Evolutionary conservation across 768 basidiomycete genomes (phyloP).

Genomic region (Kockovaella imperatae): DNA sequence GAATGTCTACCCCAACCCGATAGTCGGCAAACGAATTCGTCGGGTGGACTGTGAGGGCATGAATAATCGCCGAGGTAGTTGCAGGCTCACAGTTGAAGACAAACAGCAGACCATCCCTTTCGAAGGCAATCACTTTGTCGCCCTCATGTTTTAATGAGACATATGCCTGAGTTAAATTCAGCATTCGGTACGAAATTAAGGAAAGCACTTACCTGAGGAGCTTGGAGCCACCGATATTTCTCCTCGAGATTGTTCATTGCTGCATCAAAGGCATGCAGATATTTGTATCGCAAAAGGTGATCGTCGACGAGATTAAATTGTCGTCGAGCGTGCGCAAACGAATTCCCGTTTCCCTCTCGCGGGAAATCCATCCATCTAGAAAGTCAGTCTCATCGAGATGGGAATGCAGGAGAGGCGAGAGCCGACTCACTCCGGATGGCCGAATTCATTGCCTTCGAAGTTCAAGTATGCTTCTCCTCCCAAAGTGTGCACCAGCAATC

Average conservation of each 20-base stretch:
- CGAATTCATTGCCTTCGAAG: slow-evolving; percentile 97
- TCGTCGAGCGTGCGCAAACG: slow-evolving; percentile 91
- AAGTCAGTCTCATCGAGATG: neutral
- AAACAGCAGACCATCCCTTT: slow-evolving; percentile 87
- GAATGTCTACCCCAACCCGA: slow-evolving; percentile 74
- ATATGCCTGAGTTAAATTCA: slow-evolving; percentile 56
- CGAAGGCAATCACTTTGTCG: slow-evolving; percentile 90
- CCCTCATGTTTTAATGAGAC: slow-evolving; percentile 87
- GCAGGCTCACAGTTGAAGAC: slow-evolving; percentile 67
- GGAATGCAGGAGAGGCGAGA: too few species aligned
- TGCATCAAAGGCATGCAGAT: slow-evolving; percentile 84
- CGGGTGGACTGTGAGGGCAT: slow-evolving; percentile 56
- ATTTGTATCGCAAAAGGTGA: slow-evolving; percentile 73
- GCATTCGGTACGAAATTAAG: neutral
- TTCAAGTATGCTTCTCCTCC: slow-evolving; percentile 98
- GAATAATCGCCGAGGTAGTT: neutral
- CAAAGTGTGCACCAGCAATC: slow-evolving; percentile 79
- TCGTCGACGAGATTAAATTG: slow-evolving; percentile 97
- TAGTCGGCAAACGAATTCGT: slow-evolving; percentile 87
- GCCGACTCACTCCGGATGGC: slow-evolving; percentile 74
- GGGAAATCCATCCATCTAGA: slow-evolving; percentile 93
- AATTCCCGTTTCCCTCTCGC: slow-evolving; percentile 86
- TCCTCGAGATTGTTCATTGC: slow-evolving; percentile 82
- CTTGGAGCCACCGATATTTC: slow-evolving; percentile 74
- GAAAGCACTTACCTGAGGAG: slow-evolving; percentile 57